Conservation (phyloP, 805 yeast genomes). For the Yamadazyma nakazawae region DNA sequence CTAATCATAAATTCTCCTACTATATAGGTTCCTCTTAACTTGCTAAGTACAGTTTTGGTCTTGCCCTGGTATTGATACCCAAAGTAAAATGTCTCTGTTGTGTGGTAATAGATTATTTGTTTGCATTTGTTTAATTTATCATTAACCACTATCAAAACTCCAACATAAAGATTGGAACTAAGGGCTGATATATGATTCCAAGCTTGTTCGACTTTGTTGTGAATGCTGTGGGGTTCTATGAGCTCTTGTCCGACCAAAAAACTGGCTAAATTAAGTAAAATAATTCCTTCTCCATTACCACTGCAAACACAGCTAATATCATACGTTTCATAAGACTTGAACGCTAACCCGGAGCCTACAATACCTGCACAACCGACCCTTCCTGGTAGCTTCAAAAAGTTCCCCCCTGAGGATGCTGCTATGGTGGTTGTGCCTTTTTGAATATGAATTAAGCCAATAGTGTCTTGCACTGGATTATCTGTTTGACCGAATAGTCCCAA, state of each 20-base stretch:
- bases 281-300: slow-evolving; percentile 58
- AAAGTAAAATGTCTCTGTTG: slow-evolving; percentile 36
- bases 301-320: slow-evolving; percentile 42
- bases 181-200: background rate
- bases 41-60: slow-evolving; percentile 25
- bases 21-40: slow-evolving; percentile 18
- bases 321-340: slow-evolving; percentile 14
- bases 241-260: slow-evolving; percentile 6
- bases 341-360: slow-evolving; percentile 44
- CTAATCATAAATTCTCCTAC: slow-evolving; percentile 22
- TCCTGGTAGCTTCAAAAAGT: slow-evolving; percentile 46
- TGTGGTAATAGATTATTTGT: slow-evolving; percentile 33
- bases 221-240: slow-evolving; percentile 1
- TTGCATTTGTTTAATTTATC: slow-evolving; percentile 7
- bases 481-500: slow-evolving; percentile 5
- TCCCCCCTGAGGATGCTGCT: slow-evolving; percentile 54
- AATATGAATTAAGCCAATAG: slow-evolving; percentile 40
- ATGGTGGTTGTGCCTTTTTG: slow-evolving; percentile 12
- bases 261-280: slow-evolving; percentile 41
- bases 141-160: slow-evolving; percentile 25
- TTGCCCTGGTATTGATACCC: slow-evolving; percentile 18
- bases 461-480: slow-evolving; percentile 31
- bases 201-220: background rate
- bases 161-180: slow-evolving; percentile 24
- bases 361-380: slow-evolving; percentile 55